Evolutionary conservation across 768 basidiomycete genomes (phyloP).

Genomic region (Psilocybe tampanensis): DNA sequence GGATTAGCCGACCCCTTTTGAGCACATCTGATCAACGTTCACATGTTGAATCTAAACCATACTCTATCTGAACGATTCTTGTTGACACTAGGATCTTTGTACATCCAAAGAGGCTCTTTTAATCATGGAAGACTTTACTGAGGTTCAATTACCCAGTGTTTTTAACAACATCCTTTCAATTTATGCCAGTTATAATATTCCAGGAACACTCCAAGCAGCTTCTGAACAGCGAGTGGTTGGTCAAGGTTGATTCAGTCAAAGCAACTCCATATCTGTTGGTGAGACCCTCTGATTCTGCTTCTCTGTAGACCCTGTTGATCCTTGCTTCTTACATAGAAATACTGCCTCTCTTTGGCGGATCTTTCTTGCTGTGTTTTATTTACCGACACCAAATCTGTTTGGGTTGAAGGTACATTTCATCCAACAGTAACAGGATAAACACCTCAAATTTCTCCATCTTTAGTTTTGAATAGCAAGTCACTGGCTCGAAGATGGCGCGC

Average conservation of each 20-base stretch:
- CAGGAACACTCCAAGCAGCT: conserved; percentile 62
- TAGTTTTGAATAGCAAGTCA: conserved; percentile 58
- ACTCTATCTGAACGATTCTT: too few relatives aligned
- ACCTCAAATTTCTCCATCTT: not conserved
- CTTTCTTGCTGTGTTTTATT: conserved; percentile 61
- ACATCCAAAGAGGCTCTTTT: too few relatives aligned
- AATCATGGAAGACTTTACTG: conserved; percentile 24
- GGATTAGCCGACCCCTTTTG: too few relatives aligned
- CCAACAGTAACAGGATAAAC: not conserved
- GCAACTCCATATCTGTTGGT: conserved; percentile 77
- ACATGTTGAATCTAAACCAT: too few relatives aligned
- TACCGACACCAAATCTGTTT: conserved; percentile 75
- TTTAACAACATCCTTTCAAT: not conserved
- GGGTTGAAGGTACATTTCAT: conserved; percentile 64
- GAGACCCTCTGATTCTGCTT: conserved; percentile 31
- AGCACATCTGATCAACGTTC: too few relatives aligned
- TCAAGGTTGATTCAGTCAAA: conserved; percentile 58
- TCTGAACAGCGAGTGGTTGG: conserved; percentile 73
- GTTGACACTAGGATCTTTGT: too few relatives aligned
- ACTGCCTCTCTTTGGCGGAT: conserved; percentile 55
- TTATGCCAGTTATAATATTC: not conserved
- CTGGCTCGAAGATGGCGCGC: conserved; percentile 72
- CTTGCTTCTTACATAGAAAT: conserved; percentile 53
- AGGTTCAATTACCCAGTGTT: conserved; percentile 15
- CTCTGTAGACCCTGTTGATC: conserved; percentile 7